Conservation (phyloP, 2,329 filamentous ascomycete genomes). For the Dothideomycetidae sp. region DNA sequence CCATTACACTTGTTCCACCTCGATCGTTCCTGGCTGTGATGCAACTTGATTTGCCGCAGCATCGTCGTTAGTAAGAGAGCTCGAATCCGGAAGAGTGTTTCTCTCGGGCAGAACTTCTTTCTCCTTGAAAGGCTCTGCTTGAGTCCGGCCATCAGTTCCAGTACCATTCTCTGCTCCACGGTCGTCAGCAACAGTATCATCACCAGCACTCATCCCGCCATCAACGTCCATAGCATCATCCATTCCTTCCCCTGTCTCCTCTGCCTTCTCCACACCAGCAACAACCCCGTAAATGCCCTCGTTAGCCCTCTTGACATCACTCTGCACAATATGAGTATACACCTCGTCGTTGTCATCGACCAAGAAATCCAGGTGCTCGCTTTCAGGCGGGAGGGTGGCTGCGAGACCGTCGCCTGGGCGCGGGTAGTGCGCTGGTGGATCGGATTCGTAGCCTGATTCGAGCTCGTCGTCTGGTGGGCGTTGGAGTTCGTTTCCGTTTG, state of each 20-base stretch:
- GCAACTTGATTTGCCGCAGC: too few species aligned
- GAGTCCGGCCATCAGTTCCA: too few species aligned
- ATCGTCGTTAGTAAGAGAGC: too few species aligned
- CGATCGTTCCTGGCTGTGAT: too few species aligned
- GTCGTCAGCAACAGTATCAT: too few species aligned
- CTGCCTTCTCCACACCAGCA: neutral
- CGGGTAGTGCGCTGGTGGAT: conserved; percentile 45
- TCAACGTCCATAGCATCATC: too few species aligned
- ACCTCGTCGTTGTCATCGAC: conserved; percentile 39
- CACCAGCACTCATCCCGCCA: too few species aligned
- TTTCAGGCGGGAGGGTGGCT: conserved; percentile 38
- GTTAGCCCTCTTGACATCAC: conserved; percentile 4
- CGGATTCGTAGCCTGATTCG: conserved; percentile 40
- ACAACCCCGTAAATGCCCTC: conserved; percentile 5
- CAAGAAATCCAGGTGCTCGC: conserved; percentile 46
- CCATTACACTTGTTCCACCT: too few species aligned
- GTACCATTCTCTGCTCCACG: too few species aligned
- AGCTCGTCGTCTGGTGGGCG: conserved; percentile 31
- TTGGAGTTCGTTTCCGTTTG: conserved; percentile 12
- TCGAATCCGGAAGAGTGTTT: too few species aligned
- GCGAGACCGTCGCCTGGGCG: conserved; percentile 47
- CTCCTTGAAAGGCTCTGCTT: too few species aligned
- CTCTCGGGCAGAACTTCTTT: too few species aligned
- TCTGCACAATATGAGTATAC: conserved; percentile 10
- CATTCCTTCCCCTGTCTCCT: neutral